Conservation (phyloP, 2,329 filamentous ascomycete genomes). For the Diaporthe batatas region DNA sequence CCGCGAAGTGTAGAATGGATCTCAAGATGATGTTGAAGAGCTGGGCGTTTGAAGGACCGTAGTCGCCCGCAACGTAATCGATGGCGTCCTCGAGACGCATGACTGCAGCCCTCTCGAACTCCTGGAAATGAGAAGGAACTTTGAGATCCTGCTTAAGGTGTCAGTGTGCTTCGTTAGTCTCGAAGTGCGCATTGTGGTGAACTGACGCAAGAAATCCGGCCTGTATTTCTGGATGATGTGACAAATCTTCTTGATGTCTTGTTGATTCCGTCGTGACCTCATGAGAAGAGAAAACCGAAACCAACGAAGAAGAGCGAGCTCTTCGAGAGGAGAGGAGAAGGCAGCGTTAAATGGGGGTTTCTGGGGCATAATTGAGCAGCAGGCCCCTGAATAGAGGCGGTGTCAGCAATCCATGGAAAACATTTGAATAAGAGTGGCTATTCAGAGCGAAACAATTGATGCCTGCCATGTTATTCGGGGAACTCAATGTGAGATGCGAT, state of each 20-base stretch:
- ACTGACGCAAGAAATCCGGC: not conserved
- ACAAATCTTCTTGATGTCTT: not conserved
- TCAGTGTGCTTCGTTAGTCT: not conserved
- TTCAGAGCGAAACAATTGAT: conserved; percentile 25
- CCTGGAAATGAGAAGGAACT: not conserved
- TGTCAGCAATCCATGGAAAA: conserved; percentile 1
- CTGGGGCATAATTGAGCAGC: not conserved
- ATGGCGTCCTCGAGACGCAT: conserved; percentile 37
- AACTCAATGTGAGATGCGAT: conserved; percentile 3
- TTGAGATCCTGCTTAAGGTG: not conserved
- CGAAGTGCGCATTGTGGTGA: not conserved
- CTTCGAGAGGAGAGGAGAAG: not conserved
- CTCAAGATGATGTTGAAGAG: conserved; percentile 62
- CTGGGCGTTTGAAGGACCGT: conserved; percentile 46
- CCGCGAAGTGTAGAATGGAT: conserved; percentile 60
- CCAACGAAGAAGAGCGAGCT: not conserved
- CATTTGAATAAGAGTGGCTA: conserved; percentile 12
- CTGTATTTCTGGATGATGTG: not conserved
- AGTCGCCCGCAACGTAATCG: conserved; percentile 27
- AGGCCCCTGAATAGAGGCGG: conserved; percentile 1
- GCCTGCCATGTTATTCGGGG: not conserved
- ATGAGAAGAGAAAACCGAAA: not conserved
- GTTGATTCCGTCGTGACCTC: not conserved
- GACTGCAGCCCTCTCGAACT: conserved; percentile 48
- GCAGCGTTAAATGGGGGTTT: not conserved